Percentiles rank a stretch among this genome's conserved stretches.
Conservation (phyloP, 1,284 basidiomycete genomes). For the Ganoderma boninense region DNA sequence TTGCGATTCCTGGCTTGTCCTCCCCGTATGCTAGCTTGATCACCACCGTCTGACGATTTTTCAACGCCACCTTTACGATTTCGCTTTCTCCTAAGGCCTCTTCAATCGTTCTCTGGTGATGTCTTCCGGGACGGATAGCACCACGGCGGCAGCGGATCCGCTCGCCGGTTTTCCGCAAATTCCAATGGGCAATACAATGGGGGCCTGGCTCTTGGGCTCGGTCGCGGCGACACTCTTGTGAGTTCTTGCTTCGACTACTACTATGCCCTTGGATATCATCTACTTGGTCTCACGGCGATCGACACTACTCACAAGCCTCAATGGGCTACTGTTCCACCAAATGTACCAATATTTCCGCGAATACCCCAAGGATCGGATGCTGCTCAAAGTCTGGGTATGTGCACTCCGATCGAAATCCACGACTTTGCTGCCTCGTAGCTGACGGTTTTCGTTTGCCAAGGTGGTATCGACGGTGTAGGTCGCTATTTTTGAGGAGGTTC, state of each 20-base stretch:
- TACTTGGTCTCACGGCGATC: too few relatives aligned
- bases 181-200: neutral
- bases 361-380: slow-evolving; percentile 1
- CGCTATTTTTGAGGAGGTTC: too few relatives aligned
- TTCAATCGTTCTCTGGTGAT: neutral
- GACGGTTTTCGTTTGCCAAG: neutral
- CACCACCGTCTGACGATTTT: too few relatives aligned
- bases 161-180: neutral
- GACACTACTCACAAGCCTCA: slow-evolving; percentile 5
- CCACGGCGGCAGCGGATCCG: neutral
- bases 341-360: slow-evolving; percentile 11
- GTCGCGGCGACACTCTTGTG: neutral
- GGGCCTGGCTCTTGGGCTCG: neutral
- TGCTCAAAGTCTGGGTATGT: slow-evolving; percentile 18
- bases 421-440: neutral
- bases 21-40: neutral
- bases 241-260: neutral
- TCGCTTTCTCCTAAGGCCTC: neutral
- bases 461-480: slow-evolving; percentile 8
- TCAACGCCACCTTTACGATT: neutral
- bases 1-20: neutral
- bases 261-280: too few relatives aligned
- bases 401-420: neutral
- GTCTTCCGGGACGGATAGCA: neutral
- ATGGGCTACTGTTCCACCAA: slow-evolving; percentile 17